These are phyloP conservation scores for Xylaria nigripes DNA, from an alignment of 495 filamentous ascomycete species.

Conservation along the genomic window DNA sequence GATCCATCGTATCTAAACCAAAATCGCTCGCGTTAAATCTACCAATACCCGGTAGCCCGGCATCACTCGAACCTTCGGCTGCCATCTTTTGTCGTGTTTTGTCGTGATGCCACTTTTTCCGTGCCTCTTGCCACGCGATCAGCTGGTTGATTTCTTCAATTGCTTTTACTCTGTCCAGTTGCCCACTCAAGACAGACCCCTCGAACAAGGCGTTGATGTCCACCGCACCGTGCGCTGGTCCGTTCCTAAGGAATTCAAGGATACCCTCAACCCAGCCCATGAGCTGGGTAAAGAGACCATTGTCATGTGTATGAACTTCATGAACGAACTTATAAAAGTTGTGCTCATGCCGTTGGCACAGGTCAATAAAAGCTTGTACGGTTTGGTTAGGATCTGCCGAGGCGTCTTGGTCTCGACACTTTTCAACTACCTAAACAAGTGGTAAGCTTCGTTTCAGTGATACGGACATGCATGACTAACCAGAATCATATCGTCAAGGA, in stretches of 20 bases:
- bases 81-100: conserved; percentile 99
- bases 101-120: conserved; percentile 95
- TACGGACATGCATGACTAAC: conserved; percentile 22
- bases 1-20: conserved; percentile 77
- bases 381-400: conserved; percentile 95
- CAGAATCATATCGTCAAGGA: conserved; percentile 82
- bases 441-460: conserved; percentile 10
- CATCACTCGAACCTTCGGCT: conserved; percentile 52
- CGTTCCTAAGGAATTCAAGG: conserved; percentile 81
- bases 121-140: conserved; percentile 86
- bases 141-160: conserved; percentile 76
- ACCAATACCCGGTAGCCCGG: conserved; percentile 37
- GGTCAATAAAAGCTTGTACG: conserved; percentile 96
- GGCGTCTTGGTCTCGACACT: conserved; percentile 82
- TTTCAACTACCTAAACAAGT: conserved; percentile 58
- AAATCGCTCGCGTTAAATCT: conserved; percentile 73
- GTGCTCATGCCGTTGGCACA: conserved; percentile 88
- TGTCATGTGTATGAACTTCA: conserved; percentile 96
- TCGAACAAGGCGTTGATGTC: conserved; percentile 92
- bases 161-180: conserved; percentile 61
- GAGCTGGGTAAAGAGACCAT: conserved; percentile 87
- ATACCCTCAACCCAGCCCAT: conserved; percentile 99
- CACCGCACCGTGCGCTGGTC: conserved; percentile 66
- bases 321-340: conserved; percentile 99
- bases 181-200: conserved; percentile 57